Evolutionary conservation across 2,329 filamentous ascomycete species (phyloP), one percentile per base, ranked within the genome.

Genomic region (Beauveria brongniartii): DNA sequence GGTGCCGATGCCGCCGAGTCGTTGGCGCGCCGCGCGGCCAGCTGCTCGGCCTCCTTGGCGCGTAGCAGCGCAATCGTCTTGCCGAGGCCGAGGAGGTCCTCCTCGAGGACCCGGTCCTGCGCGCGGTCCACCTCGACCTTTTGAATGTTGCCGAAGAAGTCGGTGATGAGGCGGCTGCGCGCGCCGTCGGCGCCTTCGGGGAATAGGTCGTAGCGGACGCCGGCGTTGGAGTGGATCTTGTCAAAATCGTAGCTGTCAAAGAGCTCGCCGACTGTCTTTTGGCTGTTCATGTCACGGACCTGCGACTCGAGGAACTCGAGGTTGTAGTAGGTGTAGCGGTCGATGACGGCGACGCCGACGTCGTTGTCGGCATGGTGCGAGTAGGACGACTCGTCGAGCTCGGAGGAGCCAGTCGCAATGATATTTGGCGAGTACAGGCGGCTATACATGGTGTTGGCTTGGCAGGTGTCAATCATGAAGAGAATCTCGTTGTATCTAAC

Each of bases 381-480:
- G 76, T 99, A 99, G 0, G 90, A 96, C 5, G 91, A 96, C 74
- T 99, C 91, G 71, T 97, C 93, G 63, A 97, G 88, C 73, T 94
- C 92, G 3, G 90, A 95, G 37, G 91, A 96, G n/a, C 94, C 94
- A 0, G 95, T 99, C 0, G 94, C 94, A 69, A 99, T 92, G 69
- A 99, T 97, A 70, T 97, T 97, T 53, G 93, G 93, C 5, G 92
- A 96, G 79, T 99, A 99, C 70, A 99, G 91, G 69, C 96, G 93
- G 72, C 88, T 93, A 78, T 96, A 99, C 92, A 99, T 97, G 37
- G 94, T 99, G 74, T 99, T 99, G 60, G 94, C 94, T 77, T 99
- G 94, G 78, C 94, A 99, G 0, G 94, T 99, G 74, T 99, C 94
- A 75, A 99, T 99, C 94, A 99, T 99, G 80, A 99, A 99, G 62